A percentile compares a stretch with the other conserved stretches of the same genome.
phyloP scores from a whole-genome alignment of 768 basidiomycete genomes.

The Hygrophorus pudorinus region DNA sequence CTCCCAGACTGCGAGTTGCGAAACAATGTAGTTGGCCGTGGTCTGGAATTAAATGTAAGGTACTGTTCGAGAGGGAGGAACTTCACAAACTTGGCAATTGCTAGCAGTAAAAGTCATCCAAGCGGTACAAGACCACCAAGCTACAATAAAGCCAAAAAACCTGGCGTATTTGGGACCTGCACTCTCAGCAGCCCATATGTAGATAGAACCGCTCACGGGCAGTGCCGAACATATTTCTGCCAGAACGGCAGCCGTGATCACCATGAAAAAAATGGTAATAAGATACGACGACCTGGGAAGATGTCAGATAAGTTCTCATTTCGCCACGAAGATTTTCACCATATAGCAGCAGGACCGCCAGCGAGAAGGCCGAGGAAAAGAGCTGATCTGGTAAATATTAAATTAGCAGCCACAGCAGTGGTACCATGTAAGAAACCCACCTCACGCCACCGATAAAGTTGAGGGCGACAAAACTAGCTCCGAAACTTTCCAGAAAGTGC shows the following conservation, averaged over 20 bases:
- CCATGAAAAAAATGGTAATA: slow-evolving; percentile 79
- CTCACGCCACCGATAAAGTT: slow-evolving; percentile 87
- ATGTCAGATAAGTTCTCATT: slow-evolving; percentile 8
- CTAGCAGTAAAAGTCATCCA: slow-evolving; percentile 93
- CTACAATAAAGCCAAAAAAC: slow-evolving; percentile 82
- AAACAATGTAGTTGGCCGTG: slow-evolving; percentile 84
- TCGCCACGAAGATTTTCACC: slow-evolving; percentile 29
- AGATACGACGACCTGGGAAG: slow-evolving; percentile 68
- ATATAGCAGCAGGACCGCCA: slow-evolving; percentile 82
- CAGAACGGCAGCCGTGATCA: slow-evolving; percentile 76
- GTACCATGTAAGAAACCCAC: slow-evolving; percentile 25
- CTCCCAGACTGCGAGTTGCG: slow-evolving; percentile 72
- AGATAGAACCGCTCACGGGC: slow-evolving; percentile 84
- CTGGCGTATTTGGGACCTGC: slow-evolving; percentile 81
- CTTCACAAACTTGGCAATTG: slow-evolving; percentile 63
- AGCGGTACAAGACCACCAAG: slow-evolving; percentile 92
- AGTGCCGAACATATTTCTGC: slow-evolving; percentile 89
- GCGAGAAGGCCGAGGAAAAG: slow-evolving; percentile 77
- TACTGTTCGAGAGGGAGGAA: background rate
- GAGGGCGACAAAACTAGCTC: slow-evolving; percentile 79
- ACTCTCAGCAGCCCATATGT: slow-evolving; percentile 91
- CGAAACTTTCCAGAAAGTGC: slow-evolving; percentile 77
- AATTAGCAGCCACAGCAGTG: slow-evolving; percentile 5
- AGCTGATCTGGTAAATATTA: slow-evolving; percentile 40
- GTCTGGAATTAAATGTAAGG: slow-evolving; percentile 35